Conservation (phyloP, 148 eudicot species). For the Dysphania ambrosioides region DNA sequence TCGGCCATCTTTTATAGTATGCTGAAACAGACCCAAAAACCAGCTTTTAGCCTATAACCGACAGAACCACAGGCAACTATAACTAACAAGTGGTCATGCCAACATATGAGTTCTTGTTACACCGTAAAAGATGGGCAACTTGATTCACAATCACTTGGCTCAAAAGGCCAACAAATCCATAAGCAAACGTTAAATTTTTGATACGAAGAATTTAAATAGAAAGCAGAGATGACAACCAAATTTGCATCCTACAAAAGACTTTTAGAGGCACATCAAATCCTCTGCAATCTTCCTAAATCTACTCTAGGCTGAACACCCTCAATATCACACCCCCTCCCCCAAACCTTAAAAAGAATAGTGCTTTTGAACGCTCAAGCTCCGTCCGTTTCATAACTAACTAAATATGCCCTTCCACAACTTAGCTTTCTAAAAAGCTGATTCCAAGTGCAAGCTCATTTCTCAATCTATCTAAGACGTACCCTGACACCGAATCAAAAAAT, state of each 20-base stretch:
- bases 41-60: neutral
- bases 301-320: neutral
- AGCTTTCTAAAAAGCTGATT: neutral
- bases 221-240: neutral
- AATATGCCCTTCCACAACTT: neutral
- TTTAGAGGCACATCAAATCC: neutral
- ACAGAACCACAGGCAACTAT: neutral
- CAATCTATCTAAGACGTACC: too few species aligned
- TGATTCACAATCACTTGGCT: neutral
- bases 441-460: too few species aligned
- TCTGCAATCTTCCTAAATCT: neutral
- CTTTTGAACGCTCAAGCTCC: neutral
- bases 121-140: neutral
- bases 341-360: too few species aligned
- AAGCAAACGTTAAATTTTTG: neutral
- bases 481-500: too few species aligned
- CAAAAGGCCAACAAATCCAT: neutral
- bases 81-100: neutral
- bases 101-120: neutral
- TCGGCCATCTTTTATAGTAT: conserved; percentile 58
- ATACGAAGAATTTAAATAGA: neutral
- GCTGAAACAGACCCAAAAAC: conserved; percentile 21
- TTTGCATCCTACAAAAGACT: neutral
- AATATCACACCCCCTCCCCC: neutral
- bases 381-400: neutral